phyloP scores from a whole-genome alignment of 1,139 yeast species.

The Blastobotrys aristatus region DNA sequence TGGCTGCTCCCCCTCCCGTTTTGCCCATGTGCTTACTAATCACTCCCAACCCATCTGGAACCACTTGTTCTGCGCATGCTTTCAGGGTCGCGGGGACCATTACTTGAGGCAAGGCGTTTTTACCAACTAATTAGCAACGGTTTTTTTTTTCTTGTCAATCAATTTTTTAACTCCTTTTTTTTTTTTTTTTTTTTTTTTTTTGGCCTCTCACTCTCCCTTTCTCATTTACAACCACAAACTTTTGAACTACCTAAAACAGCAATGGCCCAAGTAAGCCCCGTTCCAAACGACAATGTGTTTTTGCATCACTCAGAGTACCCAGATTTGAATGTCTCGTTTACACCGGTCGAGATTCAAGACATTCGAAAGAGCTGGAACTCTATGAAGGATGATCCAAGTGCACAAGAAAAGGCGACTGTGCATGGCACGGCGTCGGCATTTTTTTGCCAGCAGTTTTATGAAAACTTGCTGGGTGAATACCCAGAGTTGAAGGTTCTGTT shows the following conservation, averaged over 20 bases:
- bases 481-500: constrained; percentile 51
- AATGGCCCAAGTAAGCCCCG: constrained; percentile 1
- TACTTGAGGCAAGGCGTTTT: too few species aligned
- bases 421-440: constrained; percentile 31
- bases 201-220: not conserved
- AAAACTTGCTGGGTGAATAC: constrained; percentile 51
- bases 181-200: constrained; percentile 1
- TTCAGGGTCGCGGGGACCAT: too few species aligned
- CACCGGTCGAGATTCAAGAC: constrained; percentile 23
- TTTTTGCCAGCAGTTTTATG: constrained; percentile 51
- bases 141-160: constrained; percentile 1
- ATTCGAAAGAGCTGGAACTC: constrained; percentile 25
- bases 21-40: too few species aligned
- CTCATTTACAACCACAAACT: not conserved
- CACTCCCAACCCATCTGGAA: too few species aligned
- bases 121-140: not conserved
- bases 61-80: too few species aligned
- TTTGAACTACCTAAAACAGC: not conserved
- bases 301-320: constrained; percentile 19
- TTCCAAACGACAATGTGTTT: constrained; percentile 1
- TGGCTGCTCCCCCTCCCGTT: too few species aligned
- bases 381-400: constrained; percentile 28
- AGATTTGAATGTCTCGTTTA: constrained; percentile 24
- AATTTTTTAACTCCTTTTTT: not conserved
- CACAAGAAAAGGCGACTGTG: constrained; percentile 26